Percentiles rank a stretch among this genome's conserved stretches.
phyloP scores from a whole-genome alignment of 371 early-diverging fungal species.

The Blakeslea trispora region DNA sequence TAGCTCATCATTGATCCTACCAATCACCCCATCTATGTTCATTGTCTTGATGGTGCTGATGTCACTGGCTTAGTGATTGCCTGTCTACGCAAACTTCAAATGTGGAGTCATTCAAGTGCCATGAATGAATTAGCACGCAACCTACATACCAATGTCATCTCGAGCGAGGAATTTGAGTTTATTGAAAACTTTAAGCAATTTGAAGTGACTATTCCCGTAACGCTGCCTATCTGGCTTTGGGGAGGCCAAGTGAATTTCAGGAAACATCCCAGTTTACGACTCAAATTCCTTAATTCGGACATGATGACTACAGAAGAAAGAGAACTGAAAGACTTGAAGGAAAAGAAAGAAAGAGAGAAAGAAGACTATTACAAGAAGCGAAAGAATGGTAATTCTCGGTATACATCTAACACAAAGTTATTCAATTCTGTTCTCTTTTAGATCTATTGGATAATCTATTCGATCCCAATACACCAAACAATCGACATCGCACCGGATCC shows the following conservation, averaged over 20 bases:
- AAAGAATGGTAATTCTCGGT: constrained; percentile 42
- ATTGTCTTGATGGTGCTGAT: constrained; percentile 90
- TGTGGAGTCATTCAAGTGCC: constrained; percentile 78
- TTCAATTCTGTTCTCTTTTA: no score
- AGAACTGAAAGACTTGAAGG: constrained; percentile 40
- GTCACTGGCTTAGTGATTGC: constrained; percentile 86
- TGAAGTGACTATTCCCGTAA: constrained; percentile 69
- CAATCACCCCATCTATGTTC: constrained; percentile 82
- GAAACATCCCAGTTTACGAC: constrained; percentile 61
- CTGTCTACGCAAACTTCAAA: constrained; percentile 87
- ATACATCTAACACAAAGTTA: no score
- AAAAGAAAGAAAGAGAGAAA: constrained; percentile 44
- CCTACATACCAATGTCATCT: constrained; percentile 77
- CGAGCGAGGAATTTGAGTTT: constrained; percentile 88
- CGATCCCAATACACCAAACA: constrained; percentile 26
- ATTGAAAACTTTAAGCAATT: constrained; percentile 78
- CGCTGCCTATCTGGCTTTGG: constrained; percentile 85
- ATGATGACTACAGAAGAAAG: constrained; percentile 55
- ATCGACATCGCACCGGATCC: constrained; percentile 17
- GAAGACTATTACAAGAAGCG: constrained; percentile 45
- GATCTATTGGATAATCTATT: constrained; percentile 51
- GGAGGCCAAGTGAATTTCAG: constrained; percentile 60
- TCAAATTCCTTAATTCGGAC: constrained; percentile 56
- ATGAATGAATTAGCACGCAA: constrained; percentile 76
- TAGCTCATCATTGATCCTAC: constrained; percentile 76